phyloP scores from a whole-genome alignment of 306 rosid genomes.

The Astragalus membranaceus region DNA sequence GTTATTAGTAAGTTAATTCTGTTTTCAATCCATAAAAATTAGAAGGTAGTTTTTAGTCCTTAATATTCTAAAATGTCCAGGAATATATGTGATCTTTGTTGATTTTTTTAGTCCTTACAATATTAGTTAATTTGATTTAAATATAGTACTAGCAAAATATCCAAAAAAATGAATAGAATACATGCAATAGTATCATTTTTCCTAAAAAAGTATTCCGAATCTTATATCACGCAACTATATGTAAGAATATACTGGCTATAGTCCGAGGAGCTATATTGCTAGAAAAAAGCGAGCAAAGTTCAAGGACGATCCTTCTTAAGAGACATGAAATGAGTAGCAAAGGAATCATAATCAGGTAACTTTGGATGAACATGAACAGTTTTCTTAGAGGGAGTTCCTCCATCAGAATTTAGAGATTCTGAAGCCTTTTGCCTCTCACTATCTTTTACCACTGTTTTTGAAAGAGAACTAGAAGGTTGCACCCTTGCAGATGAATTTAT shows the following conservation, averaged over 20 bases:
- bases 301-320: conserved; percentile 49
- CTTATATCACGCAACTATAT: conserved; percentile 13
- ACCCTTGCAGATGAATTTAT: conserved; percentile 20
- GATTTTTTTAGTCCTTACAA: too few relatives aligned
- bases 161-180: not conserved
- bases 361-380: conserved; percentile 77
- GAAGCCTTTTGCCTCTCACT: conserved; percentile 26
- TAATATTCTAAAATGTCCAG: too few relatives aligned
- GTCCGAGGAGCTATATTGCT: conserved; percentile 5
- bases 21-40: too few relatives aligned
- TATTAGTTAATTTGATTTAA: too few relatives aligned
- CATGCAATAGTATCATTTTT: too few relatives aligned
- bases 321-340: conserved; percentile 59
- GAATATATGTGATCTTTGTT: too few relatives aligned
- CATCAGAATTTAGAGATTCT: conserved; percentile 6
- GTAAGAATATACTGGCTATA: not conserved
- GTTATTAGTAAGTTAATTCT: too few relatives aligned
- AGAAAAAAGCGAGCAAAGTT: conserved; percentile 19
- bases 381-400: conserved; percentile 34
- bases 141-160: too few relatives aligned
- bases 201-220: too few relatives aligned
- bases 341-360: conserved; percentile 73
- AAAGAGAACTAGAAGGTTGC: conserved; percentile 30
- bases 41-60: too few relatives aligned
- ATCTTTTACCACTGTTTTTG: conserved; percentile 24